Conservation (phyloP, 805 yeast species). For the Debaryomyces tyrocola region DNA sequence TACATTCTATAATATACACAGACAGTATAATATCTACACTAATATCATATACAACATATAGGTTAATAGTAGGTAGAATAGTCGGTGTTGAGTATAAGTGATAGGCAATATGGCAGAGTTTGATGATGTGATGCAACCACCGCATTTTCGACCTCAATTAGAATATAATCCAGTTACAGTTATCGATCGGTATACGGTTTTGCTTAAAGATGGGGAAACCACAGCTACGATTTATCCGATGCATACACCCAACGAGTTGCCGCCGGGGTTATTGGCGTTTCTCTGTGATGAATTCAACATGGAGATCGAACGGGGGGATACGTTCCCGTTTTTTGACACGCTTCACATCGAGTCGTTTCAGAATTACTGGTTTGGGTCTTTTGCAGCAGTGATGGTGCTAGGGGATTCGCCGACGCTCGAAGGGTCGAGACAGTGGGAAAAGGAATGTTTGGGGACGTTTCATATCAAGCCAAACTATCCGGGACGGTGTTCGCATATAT, state of each 20-base stretch:
- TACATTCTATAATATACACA: slow-evolving; percentile 27
- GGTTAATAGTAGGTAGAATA: neutral
- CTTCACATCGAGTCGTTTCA: slow-evolving; percentile 74
- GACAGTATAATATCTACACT: slow-evolving; percentile 34
- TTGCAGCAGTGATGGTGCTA: slow-evolving; percentile 75
- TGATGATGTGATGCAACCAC: slow-evolving; percentile 50
- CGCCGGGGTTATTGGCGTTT: slow-evolving; percentile 76
- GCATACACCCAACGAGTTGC: slow-evolving; percentile 62
- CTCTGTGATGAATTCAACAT: slow-evolving; percentile 89
- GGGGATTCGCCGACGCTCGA: slow-evolving; percentile 61
- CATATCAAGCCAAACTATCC: slow-evolving; percentile 86
- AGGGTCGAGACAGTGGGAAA: slow-evolving; percentile 78
- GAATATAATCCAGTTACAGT: slow-evolving; percentile 34
- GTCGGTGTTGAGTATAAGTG: neutral
- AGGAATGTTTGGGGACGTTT: slow-evolving; percentile 87
- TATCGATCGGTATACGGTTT: slow-evolving; percentile 69
- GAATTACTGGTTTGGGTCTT: slow-evolving; percentile 83
- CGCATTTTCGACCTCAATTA: slow-evolving; percentile 44
- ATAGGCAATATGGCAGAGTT: slow-evolving; percentile 45
- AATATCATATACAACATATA: neutral
- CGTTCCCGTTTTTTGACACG: slow-evolving; percentile 82
- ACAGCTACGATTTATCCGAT: slow-evolving; percentile 92
- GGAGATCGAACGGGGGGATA: slow-evolving; percentile 87
- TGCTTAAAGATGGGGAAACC: slow-evolving; percentile 85
- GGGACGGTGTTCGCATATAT: slow-evolving; percentile 90